These are phyloP conservation scores for Themeda triandra DNA, from an alignment of 176 grass and related monocot genomes.

Conservation along the genomic window DNA sequence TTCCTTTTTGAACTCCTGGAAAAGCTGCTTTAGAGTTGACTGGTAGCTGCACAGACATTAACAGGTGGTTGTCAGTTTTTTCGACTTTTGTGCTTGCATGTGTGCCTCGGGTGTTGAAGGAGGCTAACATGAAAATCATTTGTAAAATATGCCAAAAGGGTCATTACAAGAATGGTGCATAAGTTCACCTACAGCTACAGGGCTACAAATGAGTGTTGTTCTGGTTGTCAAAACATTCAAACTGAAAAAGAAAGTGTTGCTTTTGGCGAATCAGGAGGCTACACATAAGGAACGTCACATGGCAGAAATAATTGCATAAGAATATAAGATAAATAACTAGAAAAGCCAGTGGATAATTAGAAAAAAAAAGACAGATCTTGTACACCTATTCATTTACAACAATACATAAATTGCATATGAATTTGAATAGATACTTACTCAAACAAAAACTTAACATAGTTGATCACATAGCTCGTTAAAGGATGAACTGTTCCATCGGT, in stretches of 20 bases:
- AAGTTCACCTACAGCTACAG: not conserved
- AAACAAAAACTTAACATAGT: constrained; percentile 92
- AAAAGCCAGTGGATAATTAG: not conserved
- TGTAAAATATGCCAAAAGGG: not conserved
- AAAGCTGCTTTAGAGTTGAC: constrained; percentile 91
- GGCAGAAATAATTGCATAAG: not conserved
- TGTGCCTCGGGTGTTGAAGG: not conserved
- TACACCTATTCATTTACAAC: not conserved
- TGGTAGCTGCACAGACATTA: constrained; percentile 67
- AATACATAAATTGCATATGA: not conserved
- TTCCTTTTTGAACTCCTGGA: constrained; percentile 79
- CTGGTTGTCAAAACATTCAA: constrained; percentile 16
- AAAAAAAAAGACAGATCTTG: not conserved
- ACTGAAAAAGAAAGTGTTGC: not conserved
- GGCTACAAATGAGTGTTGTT: not conserved
- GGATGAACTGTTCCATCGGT: constrained; percentile 96
- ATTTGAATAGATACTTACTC: constrained; percentile 62
- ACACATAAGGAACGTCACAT: not conserved
- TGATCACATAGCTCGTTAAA: constrained; percentile 95
- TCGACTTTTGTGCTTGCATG: not conserved
- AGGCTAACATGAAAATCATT: not conserved
- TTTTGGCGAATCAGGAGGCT: not conserved
- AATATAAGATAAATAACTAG: not conserved
- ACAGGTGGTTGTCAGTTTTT: constrained; percentile 4
- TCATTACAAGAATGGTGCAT: not conserved